Evolutionary conservation across 805 yeast genomes (phyloP).

Genomic region (Suhomyces emberorum): DNA sequence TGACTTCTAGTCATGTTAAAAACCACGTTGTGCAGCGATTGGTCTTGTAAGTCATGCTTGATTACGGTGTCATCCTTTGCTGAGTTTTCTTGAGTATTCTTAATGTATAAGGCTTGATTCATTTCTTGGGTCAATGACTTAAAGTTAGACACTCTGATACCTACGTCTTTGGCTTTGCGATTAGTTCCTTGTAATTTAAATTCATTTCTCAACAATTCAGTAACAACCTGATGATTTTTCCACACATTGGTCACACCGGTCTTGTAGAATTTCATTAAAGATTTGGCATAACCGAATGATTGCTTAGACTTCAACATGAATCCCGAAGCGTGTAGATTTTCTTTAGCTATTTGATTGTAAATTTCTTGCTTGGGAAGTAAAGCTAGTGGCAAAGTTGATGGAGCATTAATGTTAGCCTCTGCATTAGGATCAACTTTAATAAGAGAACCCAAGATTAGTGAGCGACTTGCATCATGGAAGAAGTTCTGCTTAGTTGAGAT

Average conservation of each 20-base stretch:
- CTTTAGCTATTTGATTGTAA: slow-evolving; percentile 19
- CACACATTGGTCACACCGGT: slow-evolving; percentile 57
- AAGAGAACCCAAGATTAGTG: neutral
- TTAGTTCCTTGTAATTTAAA: slow-evolving; percentile 21
- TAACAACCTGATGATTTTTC: slow-evolving; percentile 32
- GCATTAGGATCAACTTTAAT: neutral
- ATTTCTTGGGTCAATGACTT: slow-evolving; percentile 32
- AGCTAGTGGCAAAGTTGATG: slow-evolving; percentile 27
- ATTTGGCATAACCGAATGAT: slow-evolving; percentile 42
- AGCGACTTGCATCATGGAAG: neutral
- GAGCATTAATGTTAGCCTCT: slow-evolving; percentile 22
- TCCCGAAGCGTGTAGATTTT: slow-evolving; percentile 15
- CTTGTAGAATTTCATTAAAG: slow-evolving; percentile 51
- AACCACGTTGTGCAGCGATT: slow-evolving; percentile 15
- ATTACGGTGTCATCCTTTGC: slow-evolving; percentile 18
- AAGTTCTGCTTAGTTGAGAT: neutral
- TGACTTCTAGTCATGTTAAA: slow-evolving; percentile 47
- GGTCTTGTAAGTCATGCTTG: slow-evolving; percentile 10
- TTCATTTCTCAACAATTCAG: slow-evolving; percentile 14
- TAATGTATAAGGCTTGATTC: slow-evolving; percentile 37
- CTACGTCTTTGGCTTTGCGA: slow-evolving; percentile 20
- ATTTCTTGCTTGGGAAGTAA: slow-evolving; percentile 26
- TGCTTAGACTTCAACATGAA: slow-evolving; percentile 31
- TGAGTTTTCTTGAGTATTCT: slow-evolving; percentile 21
- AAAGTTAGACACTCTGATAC: slow-evolving; percentile 31